Conservation (phyloP, 352 stramenopile genomes). For the Phytophthora sojae region DNA sequence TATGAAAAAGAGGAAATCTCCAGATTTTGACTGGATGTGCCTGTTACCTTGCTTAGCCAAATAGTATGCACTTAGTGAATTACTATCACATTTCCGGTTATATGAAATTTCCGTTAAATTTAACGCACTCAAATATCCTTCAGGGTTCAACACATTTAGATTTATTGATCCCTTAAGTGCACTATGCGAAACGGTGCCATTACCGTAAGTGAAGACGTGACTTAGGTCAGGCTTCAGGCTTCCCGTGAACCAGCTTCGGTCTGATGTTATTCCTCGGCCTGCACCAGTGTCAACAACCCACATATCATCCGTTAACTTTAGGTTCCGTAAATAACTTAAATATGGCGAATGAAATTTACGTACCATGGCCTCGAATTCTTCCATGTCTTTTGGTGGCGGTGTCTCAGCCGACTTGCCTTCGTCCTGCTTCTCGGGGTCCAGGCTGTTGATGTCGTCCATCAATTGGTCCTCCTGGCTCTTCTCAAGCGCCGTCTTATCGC, state of each 20-base stretch:
- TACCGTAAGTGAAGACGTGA: neutral
- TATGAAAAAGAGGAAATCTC: too few relatives aligned
- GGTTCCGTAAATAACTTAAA: neutral
- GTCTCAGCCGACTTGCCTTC: too few relatives aligned
- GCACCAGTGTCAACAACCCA: neutral
- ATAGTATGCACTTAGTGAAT: constrained; percentile 12
- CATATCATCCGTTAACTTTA: neutral
- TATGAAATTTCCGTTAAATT: constrained; percentile 10
- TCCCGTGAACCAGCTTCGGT: neutral
- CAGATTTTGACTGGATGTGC: too few relatives aligned
- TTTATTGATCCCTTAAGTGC: neutral
- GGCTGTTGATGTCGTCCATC: too few relatives aligned
- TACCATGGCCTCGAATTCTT: too few relatives aligned
- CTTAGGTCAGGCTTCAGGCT: neutral
- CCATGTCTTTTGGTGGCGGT: too few relatives aligned
- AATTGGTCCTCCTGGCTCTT: too few relatives aligned
- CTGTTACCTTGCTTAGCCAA: too few relatives aligned
- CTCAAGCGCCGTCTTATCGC: neutral
- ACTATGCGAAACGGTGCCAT: neutral
- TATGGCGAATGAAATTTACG: too few relatives aligned
- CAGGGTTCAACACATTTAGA: constrained; percentile 10
- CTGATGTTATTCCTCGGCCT: neutral
- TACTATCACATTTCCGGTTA: constrained; percentile 11
- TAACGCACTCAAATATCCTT: constrained; percentile 14
- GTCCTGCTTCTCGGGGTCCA: too few relatives aligned